Evolutionary conservation across 352 stramenopile species (phyloP).

Genomic region (Phytophthora sp.): DNA sequence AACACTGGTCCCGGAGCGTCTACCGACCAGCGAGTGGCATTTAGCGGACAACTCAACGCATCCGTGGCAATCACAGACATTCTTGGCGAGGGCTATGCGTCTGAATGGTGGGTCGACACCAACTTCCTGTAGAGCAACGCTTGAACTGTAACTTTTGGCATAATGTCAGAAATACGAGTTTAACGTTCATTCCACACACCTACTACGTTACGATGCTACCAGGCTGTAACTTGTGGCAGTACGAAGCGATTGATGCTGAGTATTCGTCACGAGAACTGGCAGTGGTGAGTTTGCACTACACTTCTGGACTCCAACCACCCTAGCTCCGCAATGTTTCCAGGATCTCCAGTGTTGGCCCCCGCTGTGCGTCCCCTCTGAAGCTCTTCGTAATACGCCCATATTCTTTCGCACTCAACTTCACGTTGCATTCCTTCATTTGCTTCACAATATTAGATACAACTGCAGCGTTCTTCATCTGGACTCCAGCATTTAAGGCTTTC

Average conservation of each 20-base stretch:
- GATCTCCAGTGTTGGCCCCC: no score
- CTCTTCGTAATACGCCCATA: background rate
- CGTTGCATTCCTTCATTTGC: background rate
- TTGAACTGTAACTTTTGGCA: background rate
- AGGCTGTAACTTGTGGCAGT: no score
- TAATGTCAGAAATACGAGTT: background rate
- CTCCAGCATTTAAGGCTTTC: conserved; percentile 4
- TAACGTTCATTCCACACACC: no score
- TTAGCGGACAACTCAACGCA: background rate
- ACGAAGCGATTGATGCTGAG: no score
- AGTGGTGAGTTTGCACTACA: no score
- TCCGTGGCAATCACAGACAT: background rate
- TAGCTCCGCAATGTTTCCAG: no score
- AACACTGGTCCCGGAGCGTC: background rate
- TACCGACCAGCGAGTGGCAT: background rate
- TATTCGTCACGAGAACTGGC: no score
- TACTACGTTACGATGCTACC: no score
- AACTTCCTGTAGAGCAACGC: conserved; percentile 3
- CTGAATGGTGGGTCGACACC: conserved; percentile 15
- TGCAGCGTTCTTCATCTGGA: conserved; percentile 2
- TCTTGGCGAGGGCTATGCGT: background rate
- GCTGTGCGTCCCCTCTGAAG: no score
- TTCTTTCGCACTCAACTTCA: background rate
- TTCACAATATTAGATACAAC: conserved; percentile 3
- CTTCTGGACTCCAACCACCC: no score